Percentiles rank a stretch among this genome's conserved stretches.
Conservation (phyloP, 805 yeast genomes). For the Kluyveromyces lactis region DNA sequence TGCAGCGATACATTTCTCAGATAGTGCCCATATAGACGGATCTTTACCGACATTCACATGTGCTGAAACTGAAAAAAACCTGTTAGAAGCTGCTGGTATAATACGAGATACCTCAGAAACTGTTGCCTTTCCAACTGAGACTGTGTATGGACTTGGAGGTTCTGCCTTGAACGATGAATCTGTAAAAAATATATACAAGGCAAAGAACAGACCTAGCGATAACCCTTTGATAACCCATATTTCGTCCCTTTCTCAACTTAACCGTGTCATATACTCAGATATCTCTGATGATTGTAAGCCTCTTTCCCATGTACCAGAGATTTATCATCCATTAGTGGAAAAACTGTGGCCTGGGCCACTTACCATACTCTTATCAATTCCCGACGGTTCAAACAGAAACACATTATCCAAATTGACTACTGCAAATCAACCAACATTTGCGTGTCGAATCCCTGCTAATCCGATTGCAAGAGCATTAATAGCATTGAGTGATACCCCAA, state of each 20-base stretch:
- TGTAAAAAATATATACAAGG: slow-evolving; percentile 68
- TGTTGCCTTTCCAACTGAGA: slow-evolving; percentile 94
- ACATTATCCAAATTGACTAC: slow-evolving; percentile 71
- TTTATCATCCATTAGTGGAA: slow-evolving; percentile 55
- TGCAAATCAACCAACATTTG: slow-evolving; percentile 82
- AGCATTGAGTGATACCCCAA: slow-evolving; percentile 72
- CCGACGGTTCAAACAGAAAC: slow-evolving; percentile 26
- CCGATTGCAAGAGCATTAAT: slow-evolving; percentile 88
- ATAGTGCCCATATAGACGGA: slow-evolving; percentile 30
- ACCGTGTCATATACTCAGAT: slow-evolving; percentile 44
- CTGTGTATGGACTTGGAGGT: slow-evolving; percentile 94
- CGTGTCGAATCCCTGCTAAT: slow-evolving; percentile 81
- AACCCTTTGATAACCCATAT: slow-evolving; percentile 91
- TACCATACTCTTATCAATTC: slow-evolving; percentile 70
- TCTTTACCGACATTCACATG: slow-evolving; percentile 41
- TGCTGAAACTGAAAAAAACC: slow-evolving; percentile 39
- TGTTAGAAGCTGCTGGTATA: slow-evolving; percentile 51
- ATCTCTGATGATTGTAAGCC: slow-evolving; percentile 10
- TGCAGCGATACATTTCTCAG: slow-evolving; percentile 38
- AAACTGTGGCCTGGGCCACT: slow-evolving; percentile 96
- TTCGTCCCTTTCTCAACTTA: slow-evolving; percentile 65
- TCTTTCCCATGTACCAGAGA: slow-evolving; percentile 48
- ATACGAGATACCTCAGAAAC: slow-evolving; percentile 45
- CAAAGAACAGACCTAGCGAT: slow-evolving; percentile 92
- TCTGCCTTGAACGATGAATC: slow-evolving; percentile 68